Base-by-base conservation (phyloP, 2,329 filamentous ascomycete genomes). In the Fusarium palustre region DNA sequence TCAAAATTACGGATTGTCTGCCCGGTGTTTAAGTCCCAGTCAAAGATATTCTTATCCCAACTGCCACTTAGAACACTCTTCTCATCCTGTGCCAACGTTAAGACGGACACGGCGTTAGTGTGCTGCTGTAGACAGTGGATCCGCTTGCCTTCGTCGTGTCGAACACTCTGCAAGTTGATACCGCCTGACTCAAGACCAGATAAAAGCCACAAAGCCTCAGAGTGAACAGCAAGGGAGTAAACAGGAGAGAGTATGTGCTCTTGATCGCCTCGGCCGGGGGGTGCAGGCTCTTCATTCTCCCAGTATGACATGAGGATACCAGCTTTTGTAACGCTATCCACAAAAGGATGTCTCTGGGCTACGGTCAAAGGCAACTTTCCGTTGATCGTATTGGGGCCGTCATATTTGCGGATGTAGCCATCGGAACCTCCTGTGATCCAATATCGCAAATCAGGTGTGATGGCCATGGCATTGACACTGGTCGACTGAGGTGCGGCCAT, bases 401-500 rank as follows among this genome's bases (percentile, higher is more conserved):
- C 97, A 81, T 97, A 98, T 79, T 97, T 98, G 59, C 96, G 89
- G 68, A 99, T 95, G 76, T 97, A 99, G 48, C 96, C 95, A 80
- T 99, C 96, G 0, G 92, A 91, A 1, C 96, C 96, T 38, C 96
- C 96, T 13, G 91, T 97, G 78, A 98, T 94, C 79, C 97, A 95
- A 87, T 94, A 98, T 57, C 94, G 88, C 85, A 97, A 91, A 79
- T 99, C 96, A 3, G 94, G 94, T 0, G 96, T 99, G 33, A 96
- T 91, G 25, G 94, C 90, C 61, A 99, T 88, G 12, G 94, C 91
- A 77, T 99, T 99, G 80, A 99, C 93, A 55, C 94, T 97, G 5
- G 96, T 99, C 66, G 93, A 92, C 78, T 97, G 94, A 1, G 96
- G 96, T 5, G 96, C 96, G 3, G 96, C 96, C 82, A 98, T 98